Evolutionary conservation across 225 moss, liverwort and hornwort species (phyloP).

Genomic region (Polytrichum commune): DNA sequence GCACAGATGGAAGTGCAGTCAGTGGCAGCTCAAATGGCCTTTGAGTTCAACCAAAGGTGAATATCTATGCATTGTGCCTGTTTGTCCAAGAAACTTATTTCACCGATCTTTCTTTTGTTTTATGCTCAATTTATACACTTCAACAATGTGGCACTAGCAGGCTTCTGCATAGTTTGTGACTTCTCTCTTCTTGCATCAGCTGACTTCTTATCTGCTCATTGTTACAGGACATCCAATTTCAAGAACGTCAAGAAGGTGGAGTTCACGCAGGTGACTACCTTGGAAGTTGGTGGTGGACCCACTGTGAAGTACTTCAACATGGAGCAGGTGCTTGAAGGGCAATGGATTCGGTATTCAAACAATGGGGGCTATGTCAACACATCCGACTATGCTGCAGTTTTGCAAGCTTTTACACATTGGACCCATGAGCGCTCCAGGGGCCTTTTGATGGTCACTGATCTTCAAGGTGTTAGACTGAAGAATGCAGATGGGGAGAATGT

Average conservation of each 20-base stretch:
- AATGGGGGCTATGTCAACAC: slow-evolving; percentile 91
- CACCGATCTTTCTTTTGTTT: too few relatives aligned
- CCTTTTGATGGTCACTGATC: slow-evolving; percentile 89
- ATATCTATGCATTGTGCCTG: background rate
- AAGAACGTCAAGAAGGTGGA: slow-evolving; percentile 81
- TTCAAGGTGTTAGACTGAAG: slow-evolving; percentile 74
- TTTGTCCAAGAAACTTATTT: too few relatives aligned
- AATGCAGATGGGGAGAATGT: slow-evolving; percentile 59
- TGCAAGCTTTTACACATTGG: slow-evolving; percentile 96
- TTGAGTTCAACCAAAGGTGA: slow-evolving; percentile 73
- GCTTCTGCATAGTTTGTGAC: too few relatives aligned
- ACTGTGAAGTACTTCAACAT: slow-evolving; percentile 70
- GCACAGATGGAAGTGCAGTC: slow-evolving; percentile 98
- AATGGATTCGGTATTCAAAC: slow-evolving; percentile 86
- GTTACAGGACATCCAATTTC: slow-evolving; percentile 40
- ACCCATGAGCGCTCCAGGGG: slow-evolving; percentile 79
- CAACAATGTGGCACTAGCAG: too few relatives aligned
- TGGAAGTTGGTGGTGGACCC: slow-evolving; percentile 59
- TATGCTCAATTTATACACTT: too few relatives aligned
- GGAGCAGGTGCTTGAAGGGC: slow-evolving; percentile 80
- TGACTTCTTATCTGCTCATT: background rate
- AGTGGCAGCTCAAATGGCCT: slow-evolving; percentile 87
- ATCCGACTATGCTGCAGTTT: slow-evolving; percentile 79
- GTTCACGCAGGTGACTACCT: slow-evolving; percentile 76
- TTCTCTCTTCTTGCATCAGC: too few relatives aligned